phyloP scores from a whole-genome alignment of 768 basidiomycete genomes.

The Collybiopsis luxurians region DNA sequence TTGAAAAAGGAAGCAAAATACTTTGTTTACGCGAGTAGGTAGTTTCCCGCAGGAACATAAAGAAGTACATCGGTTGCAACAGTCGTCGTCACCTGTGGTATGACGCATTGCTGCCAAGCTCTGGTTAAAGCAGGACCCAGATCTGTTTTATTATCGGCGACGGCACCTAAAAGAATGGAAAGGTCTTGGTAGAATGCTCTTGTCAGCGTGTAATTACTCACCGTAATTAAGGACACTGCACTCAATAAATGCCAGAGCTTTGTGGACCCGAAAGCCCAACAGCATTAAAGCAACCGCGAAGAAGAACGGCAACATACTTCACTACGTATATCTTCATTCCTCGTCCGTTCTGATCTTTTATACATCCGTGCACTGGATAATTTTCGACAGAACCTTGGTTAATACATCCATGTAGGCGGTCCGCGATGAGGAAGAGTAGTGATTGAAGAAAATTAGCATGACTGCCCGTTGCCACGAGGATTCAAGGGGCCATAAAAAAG shows the following conservation, averaged over 20 bases:
- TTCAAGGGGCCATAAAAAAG: too few species aligned
- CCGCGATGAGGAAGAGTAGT: too few species aligned
- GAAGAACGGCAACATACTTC: background rate
- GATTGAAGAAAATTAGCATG: too few species aligned
- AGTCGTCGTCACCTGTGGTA: constrained; percentile 13
- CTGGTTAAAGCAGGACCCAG: constrained; percentile 20
- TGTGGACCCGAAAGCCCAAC: constrained; percentile 1
- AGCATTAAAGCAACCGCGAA: background rate
- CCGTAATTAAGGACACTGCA: constrained; percentile 24
- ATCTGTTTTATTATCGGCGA: constrained; percentile 23
- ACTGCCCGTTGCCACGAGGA: too few species aligned
- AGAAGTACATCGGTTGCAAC: constrained; percentile 16
- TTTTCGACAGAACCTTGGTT: background rate
- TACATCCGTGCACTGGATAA: background rate
- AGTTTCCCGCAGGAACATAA: constrained; percentile 21
- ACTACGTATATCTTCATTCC: background rate
- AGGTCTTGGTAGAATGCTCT: too few species aligned
- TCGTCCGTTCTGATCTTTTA: background rate
- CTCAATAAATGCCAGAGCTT: constrained; percentile 13
- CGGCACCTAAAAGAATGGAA: constrained; percentile 3
- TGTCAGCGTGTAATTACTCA: too few species aligned
- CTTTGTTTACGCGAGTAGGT: constrained; percentile 9
- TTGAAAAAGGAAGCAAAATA: background rate
- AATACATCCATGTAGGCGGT: too few species aligned
- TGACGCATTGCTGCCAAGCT: constrained; percentile 21